A percentile compares a stretch with the other conserved stretches of the same genome.
Conservation (phyloP, 202 grass and related monocot genomes). For the Schoenoplectus tabernaemontani region DNA sequence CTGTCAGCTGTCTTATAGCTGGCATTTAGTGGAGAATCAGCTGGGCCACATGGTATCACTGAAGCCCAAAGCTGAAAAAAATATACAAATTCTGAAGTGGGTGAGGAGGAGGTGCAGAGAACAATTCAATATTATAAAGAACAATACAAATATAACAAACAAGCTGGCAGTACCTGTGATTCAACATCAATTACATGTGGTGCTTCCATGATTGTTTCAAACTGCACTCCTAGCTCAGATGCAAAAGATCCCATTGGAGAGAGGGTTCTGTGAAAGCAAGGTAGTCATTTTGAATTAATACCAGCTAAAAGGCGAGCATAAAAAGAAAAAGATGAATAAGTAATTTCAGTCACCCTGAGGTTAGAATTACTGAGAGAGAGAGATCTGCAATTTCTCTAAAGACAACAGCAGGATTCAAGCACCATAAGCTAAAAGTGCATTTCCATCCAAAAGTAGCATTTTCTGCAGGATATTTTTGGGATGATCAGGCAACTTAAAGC, state of each 20-base stretch:
- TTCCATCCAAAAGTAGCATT: conserved; percentile 35
- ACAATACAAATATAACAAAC: conserved; percentile 1
- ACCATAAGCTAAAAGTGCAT: conserved; percentile 83
- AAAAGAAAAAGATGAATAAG: neutral
- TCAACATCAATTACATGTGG: conserved; percentile 87
- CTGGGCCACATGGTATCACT: conserved; percentile 67
- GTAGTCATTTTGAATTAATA: conserved; percentile 10
- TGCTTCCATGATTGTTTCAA: conserved; percentile 87
- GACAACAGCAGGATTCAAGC: conserved; percentile 82
- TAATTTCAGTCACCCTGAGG: conserved; percentile 59
- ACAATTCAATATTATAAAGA: conserved; percentile 3
- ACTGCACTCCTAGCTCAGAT: conserved; percentile 95
- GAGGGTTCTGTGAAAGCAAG: conserved; percentile 52
- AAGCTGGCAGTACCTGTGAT: conserved; percentile 54
- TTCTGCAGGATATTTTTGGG: conserved; percentile 29
- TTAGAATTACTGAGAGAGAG: conserved; percentile 85
- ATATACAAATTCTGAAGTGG: neutral
- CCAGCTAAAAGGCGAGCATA: neutral
- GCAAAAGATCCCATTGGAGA: conserved; percentile 96
- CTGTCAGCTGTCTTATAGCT: conserved; percentile 76
- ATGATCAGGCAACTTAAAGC: neutral
- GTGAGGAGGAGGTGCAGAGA: neutral
- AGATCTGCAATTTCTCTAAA: conserved; percentile 70
- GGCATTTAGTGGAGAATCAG: conserved; percentile 56
- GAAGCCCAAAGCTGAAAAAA: conserved; percentile 76